A percentile compares a stretch with the other conserved stretches of the same genome.
Evolutionary conservation across 257 asterid genomes (phyloP).

Genomic region (Osmanthus fragrans): DNA sequence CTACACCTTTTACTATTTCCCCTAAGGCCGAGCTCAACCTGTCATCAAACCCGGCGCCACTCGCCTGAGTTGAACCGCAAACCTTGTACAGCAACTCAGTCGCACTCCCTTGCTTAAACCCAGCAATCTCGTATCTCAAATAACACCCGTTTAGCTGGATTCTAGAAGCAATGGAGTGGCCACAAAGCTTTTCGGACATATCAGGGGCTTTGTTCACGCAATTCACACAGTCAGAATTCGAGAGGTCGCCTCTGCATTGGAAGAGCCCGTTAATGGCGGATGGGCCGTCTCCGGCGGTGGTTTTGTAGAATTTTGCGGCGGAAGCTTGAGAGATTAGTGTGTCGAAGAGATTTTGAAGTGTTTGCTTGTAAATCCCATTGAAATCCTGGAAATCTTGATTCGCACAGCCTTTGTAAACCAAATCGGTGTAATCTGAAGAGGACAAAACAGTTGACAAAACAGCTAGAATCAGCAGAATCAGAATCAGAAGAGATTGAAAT

Average conservation of each 20-base stretch:
- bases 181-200: slow-evolving; percentile 43
- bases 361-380: slow-evolving; percentile 39
- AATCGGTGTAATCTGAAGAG: slow-evolving; percentile 49
- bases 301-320: slow-evolving; percentile 56
- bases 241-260: slow-evolving; percentile 87
- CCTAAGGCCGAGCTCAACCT: slow-evolving; percentile 56
- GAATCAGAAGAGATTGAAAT: slow-evolving; percentile 29
- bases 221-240: slow-evolving; percentile 41
- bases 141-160: slow-evolving; percentile 71
- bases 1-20: slow-evolving; percentile 58
- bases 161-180: slow-evolving; percentile 21
- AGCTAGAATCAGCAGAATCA: slow-evolving; percentile 17
- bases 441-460: slow-evolving; percentile 18
- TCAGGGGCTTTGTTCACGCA: slow-evolving; percentile 49
- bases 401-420: slow-evolving; percentile 85
- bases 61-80: slow-evolving; percentile 69
- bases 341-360: slow-evolving; percentile 43
- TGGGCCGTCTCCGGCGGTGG: slow-evolving; percentile 46
- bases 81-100: slow-evolving; percentile 60
- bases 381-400: slow-evolving; percentile 56
- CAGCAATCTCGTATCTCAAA: slow-evolving; percentile 52
- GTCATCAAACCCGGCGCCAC: slow-evolving; percentile 63
- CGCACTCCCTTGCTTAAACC: slow-evolving; percentile 45
- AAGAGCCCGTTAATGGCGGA: slow-evolving; percentile 56
- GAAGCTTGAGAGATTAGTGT: slow-evolving; percentile 57